These are phyloP conservation scores for Linanthus parryae DNA, from an alignment of 148 eudicot genomes.

Conservation along the genomic window DNA sequence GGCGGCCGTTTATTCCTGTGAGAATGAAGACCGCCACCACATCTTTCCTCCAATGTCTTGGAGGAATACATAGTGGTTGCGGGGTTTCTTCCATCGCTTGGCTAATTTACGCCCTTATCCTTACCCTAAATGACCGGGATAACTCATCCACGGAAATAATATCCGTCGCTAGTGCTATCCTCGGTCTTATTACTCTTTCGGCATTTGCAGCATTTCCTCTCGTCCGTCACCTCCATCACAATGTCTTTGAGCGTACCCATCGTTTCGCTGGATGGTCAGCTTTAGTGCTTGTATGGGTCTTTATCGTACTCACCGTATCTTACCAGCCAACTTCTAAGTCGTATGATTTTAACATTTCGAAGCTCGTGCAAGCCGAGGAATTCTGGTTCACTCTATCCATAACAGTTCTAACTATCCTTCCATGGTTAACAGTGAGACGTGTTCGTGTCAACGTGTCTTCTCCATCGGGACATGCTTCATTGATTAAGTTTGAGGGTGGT, in stretches of 20 bases:
- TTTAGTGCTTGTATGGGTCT: slow-evolving; percentile 39
- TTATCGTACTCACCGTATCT: slow-evolving; percentile 28
- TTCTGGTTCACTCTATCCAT: slow-evolving; percentile 32
- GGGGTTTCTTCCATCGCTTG: slow-evolving; percentile 19
- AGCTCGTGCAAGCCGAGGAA: slow-evolving; percentile 18
- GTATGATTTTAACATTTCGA: slow-evolving; percentile 16
- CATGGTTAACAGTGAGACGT: slow-evolving; percentile 44
- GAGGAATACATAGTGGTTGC: slow-evolving; percentile 22
- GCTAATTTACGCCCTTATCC: slow-evolving; percentile 15
- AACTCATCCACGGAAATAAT: slow-evolving; percentile 12
- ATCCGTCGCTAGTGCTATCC: slow-evolving; percentile 9
- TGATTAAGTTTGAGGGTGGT: slow-evolving; percentile 44
- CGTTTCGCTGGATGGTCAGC: slow-evolving; percentile 42
- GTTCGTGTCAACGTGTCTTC: slow-evolving; percentile 35
- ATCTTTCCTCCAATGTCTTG: slow-evolving; percentile 9
- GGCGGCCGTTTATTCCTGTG: slow-evolving; percentile 7
- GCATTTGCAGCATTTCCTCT: slow-evolving; percentile 15
- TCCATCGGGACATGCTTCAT: slow-evolving; percentile 40
- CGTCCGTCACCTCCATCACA: slow-evolving; percentile 31
- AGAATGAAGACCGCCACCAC: slow-evolving; percentile 10
- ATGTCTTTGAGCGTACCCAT: slow-evolving; percentile 48
- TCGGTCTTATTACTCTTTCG: slow-evolving; percentile 5
- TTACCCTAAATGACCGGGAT: slow-evolving; percentile 15
- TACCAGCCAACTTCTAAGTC: slow-evolving; percentile 32
- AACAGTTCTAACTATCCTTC: slow-evolving; percentile 30